Evolutionary conservation across 2,329 filamentous ascomycete genomes (phyloP).

Genomic region (Trichophyton benhamiae): DNA sequence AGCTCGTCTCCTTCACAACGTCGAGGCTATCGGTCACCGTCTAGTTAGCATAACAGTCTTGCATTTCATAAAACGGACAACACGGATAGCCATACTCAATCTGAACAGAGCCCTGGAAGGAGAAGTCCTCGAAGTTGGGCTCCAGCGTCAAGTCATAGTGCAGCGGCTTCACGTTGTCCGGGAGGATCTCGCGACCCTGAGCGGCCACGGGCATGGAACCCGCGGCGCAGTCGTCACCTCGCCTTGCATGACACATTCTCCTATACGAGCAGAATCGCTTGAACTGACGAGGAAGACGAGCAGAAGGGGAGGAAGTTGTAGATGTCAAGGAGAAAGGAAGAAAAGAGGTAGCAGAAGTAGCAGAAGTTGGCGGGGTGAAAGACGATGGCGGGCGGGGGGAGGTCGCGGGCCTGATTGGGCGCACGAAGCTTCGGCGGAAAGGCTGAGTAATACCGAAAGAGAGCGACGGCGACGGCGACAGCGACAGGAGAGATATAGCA

Average conservation of each 20-base stretch:
- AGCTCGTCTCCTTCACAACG: slow-evolving; percentile 69
- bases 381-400: neutral
- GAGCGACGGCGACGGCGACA: neutral
- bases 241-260: slow-evolving; percentile 58
- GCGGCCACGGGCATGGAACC: slow-evolving; percentile 45
- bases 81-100: slow-evolving; percentile 51
- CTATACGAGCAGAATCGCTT: slow-evolving; percentile 61
- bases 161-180: slow-evolving; percentile 77
- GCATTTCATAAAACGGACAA: neutral
- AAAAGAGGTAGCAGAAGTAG: no score
- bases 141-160: slow-evolving; percentile 90
- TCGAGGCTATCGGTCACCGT: slow-evolving; percentile 46
- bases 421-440: neutral
- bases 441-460: neutral
- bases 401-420: neutral
- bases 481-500: neutral
- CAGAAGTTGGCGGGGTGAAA: neutral
- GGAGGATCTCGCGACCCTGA: slow-evolving; percentile 69
- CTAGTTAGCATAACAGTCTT: slow-evolving; percentile 9
- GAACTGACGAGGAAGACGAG: slow-evolving; percentile 18
- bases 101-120: slow-evolving; percentile 69
- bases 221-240: slow-evolving; percentile 31
- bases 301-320: slow-evolving; percentile 1
- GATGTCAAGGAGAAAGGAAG: neutral
- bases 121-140: slow-evolving; percentile 77